Evolutionary conservation across 2,329 filamentous ascomycete genomes (phyloP).

Genomic region (Paraphoma sp.): DNA sequence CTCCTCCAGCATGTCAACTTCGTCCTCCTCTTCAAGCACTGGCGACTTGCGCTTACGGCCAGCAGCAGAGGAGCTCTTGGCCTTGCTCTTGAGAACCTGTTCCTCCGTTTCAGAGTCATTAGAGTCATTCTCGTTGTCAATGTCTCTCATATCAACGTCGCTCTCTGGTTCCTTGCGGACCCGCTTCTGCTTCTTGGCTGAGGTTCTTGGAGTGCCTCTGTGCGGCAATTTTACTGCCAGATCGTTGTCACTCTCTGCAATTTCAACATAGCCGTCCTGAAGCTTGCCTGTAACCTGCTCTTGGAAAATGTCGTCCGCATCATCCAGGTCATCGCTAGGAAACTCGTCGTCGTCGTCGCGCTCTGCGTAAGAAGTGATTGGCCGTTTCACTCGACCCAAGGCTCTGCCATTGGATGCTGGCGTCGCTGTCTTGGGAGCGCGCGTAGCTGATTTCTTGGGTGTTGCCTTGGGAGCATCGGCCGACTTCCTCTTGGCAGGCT

Average conservation of each 20-base stretch:
- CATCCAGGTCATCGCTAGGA: conserved; percentile 56
- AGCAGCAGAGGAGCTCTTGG: conserved; percentile 43
- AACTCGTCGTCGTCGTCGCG: conserved; percentile 69
- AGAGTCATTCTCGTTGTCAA: conserved; percentile 55
- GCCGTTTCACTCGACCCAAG: conserved; percentile 51
- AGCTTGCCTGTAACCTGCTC: conserved; percentile 71
- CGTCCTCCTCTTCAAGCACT: conserved; percentile 61
- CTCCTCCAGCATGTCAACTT: conserved; percentile 44
- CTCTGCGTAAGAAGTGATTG: conserved; percentile 52
- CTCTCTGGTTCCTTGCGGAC: conserved; percentile 50
- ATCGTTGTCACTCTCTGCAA: conserved; percentile 38
- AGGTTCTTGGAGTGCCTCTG: conserved; percentile 45
- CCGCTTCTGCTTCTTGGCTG: conserved; percentile 56
- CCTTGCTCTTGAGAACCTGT: conserved; percentile 47
- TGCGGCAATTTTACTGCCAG: conserved; percentile 38
- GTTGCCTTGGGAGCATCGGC: conserved; percentile 42
- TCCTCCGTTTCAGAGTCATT: conserved; percentile 54
- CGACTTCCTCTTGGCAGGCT: conserved; percentile 48
- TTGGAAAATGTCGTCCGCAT: conserved; percentile 83
- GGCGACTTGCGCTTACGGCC: conserved; percentile 65
- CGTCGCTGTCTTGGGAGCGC: conserved; percentile 40
- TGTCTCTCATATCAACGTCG: conserved; percentile 62
- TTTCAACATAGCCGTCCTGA: conserved; percentile 74
- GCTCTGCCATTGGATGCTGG: conserved; percentile 44
- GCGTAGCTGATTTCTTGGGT: conserved; percentile 44